Evolutionary conservation across 192 early-diverging fungal genomes (phyloP).

Genomic region (Piromyces finnis): DNA sequence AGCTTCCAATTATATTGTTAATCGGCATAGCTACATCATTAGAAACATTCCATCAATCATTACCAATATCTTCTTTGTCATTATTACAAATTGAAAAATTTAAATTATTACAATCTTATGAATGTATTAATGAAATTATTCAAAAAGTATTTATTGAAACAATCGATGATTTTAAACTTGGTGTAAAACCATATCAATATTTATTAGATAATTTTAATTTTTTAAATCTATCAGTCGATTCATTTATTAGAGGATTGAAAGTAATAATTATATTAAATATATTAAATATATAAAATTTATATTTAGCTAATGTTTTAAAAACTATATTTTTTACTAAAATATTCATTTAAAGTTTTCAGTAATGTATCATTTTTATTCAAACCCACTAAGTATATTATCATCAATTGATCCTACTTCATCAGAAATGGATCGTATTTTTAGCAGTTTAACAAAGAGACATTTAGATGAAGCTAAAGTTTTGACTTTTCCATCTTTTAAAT

Average conservation of each 20-base stretch:
- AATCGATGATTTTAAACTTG: constrained; percentile 32
- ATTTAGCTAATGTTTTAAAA: too few relatives aligned
- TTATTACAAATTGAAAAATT: constrained; percentile 64
- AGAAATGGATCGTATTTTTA: constrained; percentile 3
- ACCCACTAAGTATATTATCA: constrained; percentile 56
- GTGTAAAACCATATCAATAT: constrained; percentile 48
- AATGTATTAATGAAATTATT: constrained; percentile 51
- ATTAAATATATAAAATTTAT: too few relatives aligned
- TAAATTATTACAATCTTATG: constrained; percentile 51
- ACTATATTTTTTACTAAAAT: too few relatives aligned
- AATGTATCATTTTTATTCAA: constrained; percentile 74
- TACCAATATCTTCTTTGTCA: constrained; percentile 50
- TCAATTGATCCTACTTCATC: constrained; percentile 7
- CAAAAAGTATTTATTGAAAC: constrained; percentile 16
- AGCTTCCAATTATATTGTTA: constrained; percentile 58
- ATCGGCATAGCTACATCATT: constrained; percentile 77
- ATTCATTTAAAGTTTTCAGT: constrained; percentile 57
- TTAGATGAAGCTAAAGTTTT: background rate
- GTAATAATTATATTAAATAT: constrained; percentile 6
- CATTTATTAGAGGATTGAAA: constrained; percentile 52
- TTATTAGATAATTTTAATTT: constrained; percentile 63
- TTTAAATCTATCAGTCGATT: constrained; percentile 60
- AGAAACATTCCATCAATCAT: constrained; percentile 60
- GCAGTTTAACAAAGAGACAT: background rate
- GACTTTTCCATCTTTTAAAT: background rate